These are phyloP conservation scores for Lachnellula arida DNA, from an alignment of 2,329 filamentous ascomycete species.

Conservation along the genomic window DNA sequence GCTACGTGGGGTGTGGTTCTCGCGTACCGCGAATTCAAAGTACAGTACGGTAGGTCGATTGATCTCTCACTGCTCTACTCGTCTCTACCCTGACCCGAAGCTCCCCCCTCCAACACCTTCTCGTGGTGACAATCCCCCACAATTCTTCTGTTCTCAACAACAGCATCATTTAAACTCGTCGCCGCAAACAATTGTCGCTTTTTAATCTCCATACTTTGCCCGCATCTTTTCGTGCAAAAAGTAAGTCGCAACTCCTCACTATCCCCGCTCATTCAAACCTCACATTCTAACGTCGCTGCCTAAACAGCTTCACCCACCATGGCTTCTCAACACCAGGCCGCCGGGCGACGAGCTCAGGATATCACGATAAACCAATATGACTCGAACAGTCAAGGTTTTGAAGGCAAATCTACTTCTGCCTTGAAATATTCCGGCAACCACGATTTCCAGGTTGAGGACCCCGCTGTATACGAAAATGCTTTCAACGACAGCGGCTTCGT, in stretches of 20 bases:
- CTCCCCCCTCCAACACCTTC: conserved; percentile 8
- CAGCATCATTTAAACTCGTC: neutral
- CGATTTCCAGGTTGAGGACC: neutral
- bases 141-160: conserved; percentile 2
- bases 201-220: neutral
- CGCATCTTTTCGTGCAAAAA: neutral
- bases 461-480: neutral
- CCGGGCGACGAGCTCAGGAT: conserved; percentile 2
- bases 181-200: neutral
- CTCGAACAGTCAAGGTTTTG: neutral
- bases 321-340: conserved; percentile 6
- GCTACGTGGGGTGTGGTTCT: neutral
- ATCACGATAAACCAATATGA: neutral
- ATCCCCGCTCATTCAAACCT: neutral
- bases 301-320: conserved; percentile 11
- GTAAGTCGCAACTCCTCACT: neutral
- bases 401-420: neutral
- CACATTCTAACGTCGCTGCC: conserved; percentile 14
- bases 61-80: conserved; percentile 1
- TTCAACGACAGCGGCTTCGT: conserved; percentile 16
- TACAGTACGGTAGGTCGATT: conserved; percentile 6
- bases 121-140: neutral
- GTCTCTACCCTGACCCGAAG: conserved; percentile 1
- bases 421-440: neutral
- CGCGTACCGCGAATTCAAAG: neutral